Percentiles rank a stretch among this genome's conserved stretches.
phyloP scores from a whole-genome alignment of 2,329 filamentous ascomycete species.

The Monilinia aucupariae region DNA sequence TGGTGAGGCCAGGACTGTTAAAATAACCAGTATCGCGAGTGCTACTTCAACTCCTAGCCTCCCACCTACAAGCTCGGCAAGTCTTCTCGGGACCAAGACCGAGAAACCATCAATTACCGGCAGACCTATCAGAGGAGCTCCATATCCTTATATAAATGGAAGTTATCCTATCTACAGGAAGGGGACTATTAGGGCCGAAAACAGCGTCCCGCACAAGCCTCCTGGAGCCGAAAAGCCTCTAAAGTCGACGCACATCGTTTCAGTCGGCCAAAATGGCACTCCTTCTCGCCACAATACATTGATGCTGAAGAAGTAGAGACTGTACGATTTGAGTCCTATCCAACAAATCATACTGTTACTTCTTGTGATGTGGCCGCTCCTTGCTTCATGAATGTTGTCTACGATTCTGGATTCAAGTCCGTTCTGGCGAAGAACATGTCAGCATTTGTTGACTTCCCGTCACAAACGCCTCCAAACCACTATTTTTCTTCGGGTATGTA shows the following conservation, averaged over 20 bases:
- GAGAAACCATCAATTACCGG: not conserved
- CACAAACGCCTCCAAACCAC: conserved; percentile 9
- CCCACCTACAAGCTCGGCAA: conserved; percentile 1
- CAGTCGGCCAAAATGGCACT: conserved; percentile 18
- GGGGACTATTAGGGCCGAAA: not conserved
- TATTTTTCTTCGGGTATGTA: conserved; percentile 16
- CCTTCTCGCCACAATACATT: conserved; percentile 15
- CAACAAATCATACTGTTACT: conserved; percentile 18
- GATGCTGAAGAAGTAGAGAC: conserved; percentile 18
- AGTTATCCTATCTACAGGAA: not conserved
- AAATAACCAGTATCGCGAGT: conserved; percentile 13
- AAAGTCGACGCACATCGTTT: conserved; percentile 17
- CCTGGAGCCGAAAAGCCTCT: not conserved
- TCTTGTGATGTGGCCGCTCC: conserved; percentile 15
- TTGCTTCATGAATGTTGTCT: conserved; percentile 16
- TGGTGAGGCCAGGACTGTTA: conserved; percentile 5
- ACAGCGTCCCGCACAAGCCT: not conserved
- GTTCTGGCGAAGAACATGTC: conserved; percentile 14
- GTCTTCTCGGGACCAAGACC: not conserved
- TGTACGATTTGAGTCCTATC: conserved; percentile 17
- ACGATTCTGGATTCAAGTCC: conserved; percentile 18
- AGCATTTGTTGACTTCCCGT: conserved; percentile 17
- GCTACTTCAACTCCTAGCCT: conserved; percentile 10
- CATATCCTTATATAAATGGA: conserved; percentile 10
- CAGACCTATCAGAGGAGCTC: not conserved